Evolutionary conservation across 2,329 filamentous ascomycete species (phyloP).

Genomic region (Aspergillus luchuensis): DNA sequence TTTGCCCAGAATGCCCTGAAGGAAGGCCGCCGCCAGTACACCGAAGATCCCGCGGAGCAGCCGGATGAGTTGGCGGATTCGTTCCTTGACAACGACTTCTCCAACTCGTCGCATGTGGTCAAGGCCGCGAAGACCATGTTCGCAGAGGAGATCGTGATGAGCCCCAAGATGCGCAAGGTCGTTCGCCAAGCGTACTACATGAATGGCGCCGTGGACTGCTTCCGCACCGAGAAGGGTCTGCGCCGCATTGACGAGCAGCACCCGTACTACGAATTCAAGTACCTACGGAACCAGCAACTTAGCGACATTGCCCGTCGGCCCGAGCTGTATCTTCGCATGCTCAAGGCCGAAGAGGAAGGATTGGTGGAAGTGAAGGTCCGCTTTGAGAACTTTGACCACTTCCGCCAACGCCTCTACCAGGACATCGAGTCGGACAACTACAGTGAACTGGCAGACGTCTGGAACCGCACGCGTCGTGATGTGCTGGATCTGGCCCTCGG

Average conservation of each 20-base stretch:
- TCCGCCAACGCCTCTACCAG: constrained; percentile 73
- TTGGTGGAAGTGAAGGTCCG: constrained; percentile 81
- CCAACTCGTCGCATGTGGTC: constrained; percentile 73
- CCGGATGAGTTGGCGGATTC: constrained; percentile 87
- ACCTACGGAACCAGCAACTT: constrained; percentile 86
- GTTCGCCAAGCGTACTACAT: constrained; percentile 82
- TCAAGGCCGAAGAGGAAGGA: constrained; percentile 93
- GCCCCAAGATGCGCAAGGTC: constrained; percentile 84
- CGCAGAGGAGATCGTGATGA: constrained; percentile 84
- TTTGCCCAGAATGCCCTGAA: constrained; percentile 84
- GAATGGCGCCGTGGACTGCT: constrained; percentile 81
- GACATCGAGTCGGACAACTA: constrained; percentile 95
- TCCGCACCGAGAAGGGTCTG: constrained; percentile 89
- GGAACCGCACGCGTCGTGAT: constrained; percentile 86
- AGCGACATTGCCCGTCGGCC: constrained; percentile 77
- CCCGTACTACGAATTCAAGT: constrained; percentile 97
- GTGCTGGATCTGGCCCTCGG: constrained; percentile 78
- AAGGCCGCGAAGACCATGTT: constrained; percentile 83
- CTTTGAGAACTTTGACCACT: constrained; percentile 73
- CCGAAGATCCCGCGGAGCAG: constrained; percentile 77
- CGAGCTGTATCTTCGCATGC: constrained; percentile 93
- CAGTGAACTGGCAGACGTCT: constrained; percentile 90
- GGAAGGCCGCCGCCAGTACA: constrained; percentile 74
- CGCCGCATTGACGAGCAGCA: constrained; percentile 93
- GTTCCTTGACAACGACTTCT: constrained; percentile 71